Evolutionary conservation across 2,329 filamentous ascomycete genomes (phyloP), one percentile per base, ranked within the genome.

Genomic region (Leptographium radiaticola): DNA sequence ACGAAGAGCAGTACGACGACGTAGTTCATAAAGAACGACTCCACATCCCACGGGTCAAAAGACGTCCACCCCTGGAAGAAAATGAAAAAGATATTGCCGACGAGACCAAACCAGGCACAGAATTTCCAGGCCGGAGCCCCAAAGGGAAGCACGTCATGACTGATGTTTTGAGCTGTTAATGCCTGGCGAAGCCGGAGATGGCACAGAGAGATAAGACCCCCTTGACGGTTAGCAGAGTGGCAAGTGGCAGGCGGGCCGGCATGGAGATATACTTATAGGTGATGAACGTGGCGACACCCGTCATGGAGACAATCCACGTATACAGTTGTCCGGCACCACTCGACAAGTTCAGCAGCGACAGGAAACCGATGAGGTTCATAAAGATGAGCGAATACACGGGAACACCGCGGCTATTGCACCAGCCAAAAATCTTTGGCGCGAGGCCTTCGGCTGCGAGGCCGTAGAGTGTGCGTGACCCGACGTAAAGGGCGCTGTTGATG

Each of bases 321-420:
- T 49, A 49, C 9, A 49, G 15, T 6, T 75, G 71, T 2, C 76
- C 71, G 0, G 78, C 71, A 53, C 68, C 65, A 60, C 74, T 74
- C 31, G 73, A 77, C 47, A 83, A 70, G 61, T 82, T 77, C 57
- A 84, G 65, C 65, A 86, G 86, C 12, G 77, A 77, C 38, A 86
- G 67, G 40, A 86, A 72, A 1, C 79, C 75, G 62, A 86, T 80
- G 2, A 75, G 60, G 61, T 85, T 75, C 2, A 79, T 76, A 40
- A 80, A 64, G 1, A 63, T 58, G 44, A 86, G 81, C 57, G 76
- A 80, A 63, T 82, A 83, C 57, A 83, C 73, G 0, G 83, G 83
- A 6, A 86, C 77, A 25, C 80, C 80, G 45, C 69, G 69, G 56
- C 68, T 73, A 15, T 75, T 79, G 59, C 75, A 80, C 60, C 70